These are phyloP conservation scores for Trichoderma koningiopsis DNA, from an alignment of 2,329 filamentous ascomycete genomes.

Conservation along the genomic window DNA sequence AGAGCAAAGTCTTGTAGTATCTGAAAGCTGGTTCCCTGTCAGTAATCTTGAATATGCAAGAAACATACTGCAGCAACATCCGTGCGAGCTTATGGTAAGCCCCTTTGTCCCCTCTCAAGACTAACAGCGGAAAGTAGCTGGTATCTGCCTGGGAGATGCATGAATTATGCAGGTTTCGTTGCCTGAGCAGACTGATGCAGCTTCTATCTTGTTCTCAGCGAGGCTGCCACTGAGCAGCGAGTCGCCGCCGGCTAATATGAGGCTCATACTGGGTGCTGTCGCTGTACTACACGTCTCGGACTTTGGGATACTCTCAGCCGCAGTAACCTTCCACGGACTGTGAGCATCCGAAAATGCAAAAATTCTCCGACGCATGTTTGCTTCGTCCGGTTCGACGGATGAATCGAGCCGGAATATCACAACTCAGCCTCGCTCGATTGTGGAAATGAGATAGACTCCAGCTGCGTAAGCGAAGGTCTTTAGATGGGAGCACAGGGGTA, in stretches of 20 bases:
- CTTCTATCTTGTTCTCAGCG: not conserved
- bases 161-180: not conserved
- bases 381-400: constrained; percentile 9
- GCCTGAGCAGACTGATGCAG: not conserved
- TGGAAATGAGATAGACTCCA: not conserved
- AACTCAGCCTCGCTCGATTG: not conserved
- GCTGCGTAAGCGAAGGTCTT: not conserved
- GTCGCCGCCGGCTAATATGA: not conserved
- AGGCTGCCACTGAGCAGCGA: constrained; percentile 1
- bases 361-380: constrained; percentile 28
- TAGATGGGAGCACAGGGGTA: not conserved
- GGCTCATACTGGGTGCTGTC: not conserved
- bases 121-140: not conserved
- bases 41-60: not conserved
- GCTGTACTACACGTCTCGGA: constrained; percentile 7
- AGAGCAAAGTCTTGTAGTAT: not conserved
- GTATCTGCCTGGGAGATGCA: not conserved
- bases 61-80: not conserved
- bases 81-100: not conserved
- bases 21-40: not conserved
- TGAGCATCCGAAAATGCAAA: not conserved
- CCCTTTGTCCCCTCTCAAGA: not conserved
- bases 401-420: constrained; percentile 7
- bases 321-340: not conserved
- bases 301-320: constrained; percentile 14